These are phyloP conservation scores for Stachybotrys echinatus DNA, from an alignment of 2,329 filamentous ascomycete genomes.

Conservation along the genomic window DNA sequence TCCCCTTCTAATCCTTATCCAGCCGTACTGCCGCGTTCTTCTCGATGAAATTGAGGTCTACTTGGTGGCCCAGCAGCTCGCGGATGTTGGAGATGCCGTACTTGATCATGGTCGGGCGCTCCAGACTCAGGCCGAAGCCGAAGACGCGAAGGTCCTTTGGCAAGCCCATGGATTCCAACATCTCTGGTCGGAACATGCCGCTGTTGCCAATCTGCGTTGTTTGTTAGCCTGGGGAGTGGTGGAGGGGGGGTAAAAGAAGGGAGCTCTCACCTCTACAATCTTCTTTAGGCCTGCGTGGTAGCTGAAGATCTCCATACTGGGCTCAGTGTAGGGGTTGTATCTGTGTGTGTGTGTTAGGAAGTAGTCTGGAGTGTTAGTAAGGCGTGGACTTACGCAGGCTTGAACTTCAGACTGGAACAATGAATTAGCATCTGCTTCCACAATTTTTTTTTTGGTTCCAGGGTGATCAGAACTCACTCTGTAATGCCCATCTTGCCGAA, in stretches of 20 bases:
- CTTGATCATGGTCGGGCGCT: conserved; percentile 98
- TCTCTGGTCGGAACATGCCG: conserved; percentile 98
- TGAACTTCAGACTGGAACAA: conserved; percentile 65
- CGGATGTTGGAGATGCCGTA: conserved; percentile 86
- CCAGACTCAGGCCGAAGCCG: conserved; percentile 86
- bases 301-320: conserved; percentile 96
- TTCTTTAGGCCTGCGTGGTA: conserved; percentile 86
- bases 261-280: conserved; percentile 61
- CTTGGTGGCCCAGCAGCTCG: conserved; percentile 90
- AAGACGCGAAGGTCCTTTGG: conserved; percentile 90
- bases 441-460: no score
- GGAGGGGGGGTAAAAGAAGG: not conserved
- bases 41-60: conserved; percentile 89
- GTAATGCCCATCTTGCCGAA: conserved; percentile 92
- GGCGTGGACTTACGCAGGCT: conserved; percentile 60
- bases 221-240: conserved; percentile 4
- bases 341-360: conserved; percentile 1
- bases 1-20: conserved; percentile 66
- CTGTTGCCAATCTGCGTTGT: conserved; percentile 77
- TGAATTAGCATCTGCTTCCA: not conserved
- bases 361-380: not conserved
- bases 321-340: conserved; percentile 93
- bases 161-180: conserved; percentile 91
- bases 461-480: no score
- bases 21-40: conserved; percentile 85